Conservation (phyloP, 352 stramenopile genomes). For the Globisporangium rhizosaccharum region DNA sequence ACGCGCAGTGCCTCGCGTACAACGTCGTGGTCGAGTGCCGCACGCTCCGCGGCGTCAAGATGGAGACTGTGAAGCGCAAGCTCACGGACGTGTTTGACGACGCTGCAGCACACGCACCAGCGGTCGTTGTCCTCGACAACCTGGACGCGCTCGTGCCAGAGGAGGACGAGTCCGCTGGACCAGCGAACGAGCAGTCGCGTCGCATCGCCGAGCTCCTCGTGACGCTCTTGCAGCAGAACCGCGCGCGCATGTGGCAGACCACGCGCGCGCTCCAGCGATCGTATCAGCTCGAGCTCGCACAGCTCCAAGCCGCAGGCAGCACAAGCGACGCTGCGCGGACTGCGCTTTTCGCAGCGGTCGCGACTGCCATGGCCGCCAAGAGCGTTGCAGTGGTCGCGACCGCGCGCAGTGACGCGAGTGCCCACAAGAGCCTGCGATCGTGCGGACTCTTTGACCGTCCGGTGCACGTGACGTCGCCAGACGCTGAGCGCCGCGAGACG, state of each 20-base stretch:
- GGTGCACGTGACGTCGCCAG: constrained; percentile 49
- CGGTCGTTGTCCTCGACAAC: constrained; percentile 77
- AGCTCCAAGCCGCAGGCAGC: constrained; percentile 10
- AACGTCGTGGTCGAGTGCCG: constrained; percentile 59
- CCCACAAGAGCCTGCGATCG: constrained; percentile 59
- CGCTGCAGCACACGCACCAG: constrained; percentile 37
- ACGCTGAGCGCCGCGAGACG: constrained; percentile 54
- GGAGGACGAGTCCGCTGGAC: constrained; percentile 66
- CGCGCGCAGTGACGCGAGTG: constrained; percentile 48
- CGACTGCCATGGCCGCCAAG: constrained; percentile 54
- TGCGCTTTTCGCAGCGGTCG: constrained; percentile 44
- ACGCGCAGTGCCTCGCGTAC: constrained; percentile 30
- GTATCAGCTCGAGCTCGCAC: constrained; percentile 32
- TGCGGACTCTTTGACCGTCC: constrained; percentile 68
- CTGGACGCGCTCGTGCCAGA: constrained; percentile 76
- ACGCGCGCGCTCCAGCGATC: constrained; percentile 54
- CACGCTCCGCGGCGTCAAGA: constrained; percentile 78
- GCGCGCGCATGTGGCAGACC: constrained; percentile 52
- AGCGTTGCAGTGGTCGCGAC: constrained; percentile 61
- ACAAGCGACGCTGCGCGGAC: constrained; percentile 10
- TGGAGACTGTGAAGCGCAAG: constrained; percentile 74
- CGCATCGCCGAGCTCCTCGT: constrained; percentile 79
- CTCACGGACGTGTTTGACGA: constrained; percentile 55
- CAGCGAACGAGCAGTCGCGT: constrained; percentile 80
- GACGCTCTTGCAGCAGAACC: constrained; percentile 45